Conservation (phyloP, 2,329 filamentous ascomycete genomes). For the Trichophyton benhamiae region DNA sequence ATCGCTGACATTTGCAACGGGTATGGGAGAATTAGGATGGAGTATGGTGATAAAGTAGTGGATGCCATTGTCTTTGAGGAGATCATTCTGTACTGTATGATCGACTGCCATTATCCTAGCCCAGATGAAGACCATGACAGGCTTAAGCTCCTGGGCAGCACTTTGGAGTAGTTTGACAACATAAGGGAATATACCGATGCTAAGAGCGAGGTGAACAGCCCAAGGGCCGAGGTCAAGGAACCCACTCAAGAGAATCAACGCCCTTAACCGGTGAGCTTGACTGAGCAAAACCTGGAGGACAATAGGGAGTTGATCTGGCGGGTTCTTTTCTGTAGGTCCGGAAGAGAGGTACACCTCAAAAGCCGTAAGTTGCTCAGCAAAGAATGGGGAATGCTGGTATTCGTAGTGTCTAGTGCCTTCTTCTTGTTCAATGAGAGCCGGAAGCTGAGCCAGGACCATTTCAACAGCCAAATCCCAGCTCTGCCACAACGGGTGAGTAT, state of each 20-base stretch:
- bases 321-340: slow-evolving; percentile 69
- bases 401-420: slow-evolving; percentile 67
- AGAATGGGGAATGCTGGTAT: slow-evolving; percentile 90
- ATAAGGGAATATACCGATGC: slow-evolving; percentile 97
- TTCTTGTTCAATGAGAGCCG: slow-evolving; percentile 65
- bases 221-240: slow-evolving; percentile 93
- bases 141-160: slow-evolving; percentile 84
- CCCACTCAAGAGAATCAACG: slow-evolving; percentile 78
- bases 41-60: slow-evolving; percentile 92
- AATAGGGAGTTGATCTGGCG: slow-evolving; percentile 89
- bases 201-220: slow-evolving; percentile 95
- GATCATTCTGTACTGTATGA: slow-evolving; percentile 79
- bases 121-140: slow-evolving; percentile 99
- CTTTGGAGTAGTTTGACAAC: slow-evolving; percentile 95
- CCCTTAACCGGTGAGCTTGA: slow-evolving; percentile 83
- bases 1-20: slow-evolving; percentile 77
- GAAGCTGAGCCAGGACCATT: slow-evolving; percentile 81
- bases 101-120: slow-evolving; percentile 90
- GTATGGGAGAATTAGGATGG: slow-evolving; percentile 69
- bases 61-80: slow-evolving; percentile 94
- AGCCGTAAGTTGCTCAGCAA: slow-evolving; percentile 89
- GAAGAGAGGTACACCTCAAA: slow-evolving; percentile 90
- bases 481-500: slow-evolving; percentile 88
- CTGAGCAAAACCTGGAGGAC: slow-evolving; percentile 91
- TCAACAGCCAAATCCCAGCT: slow-evolving; percentile 97